A percentile compares a stretch with the other conserved stretches of the same genome.
These are phyloP conservation scores for Obba rivulosa DNA, from an alignment of 768 basidiomycete species.

Conservation along the genomic window DNA sequence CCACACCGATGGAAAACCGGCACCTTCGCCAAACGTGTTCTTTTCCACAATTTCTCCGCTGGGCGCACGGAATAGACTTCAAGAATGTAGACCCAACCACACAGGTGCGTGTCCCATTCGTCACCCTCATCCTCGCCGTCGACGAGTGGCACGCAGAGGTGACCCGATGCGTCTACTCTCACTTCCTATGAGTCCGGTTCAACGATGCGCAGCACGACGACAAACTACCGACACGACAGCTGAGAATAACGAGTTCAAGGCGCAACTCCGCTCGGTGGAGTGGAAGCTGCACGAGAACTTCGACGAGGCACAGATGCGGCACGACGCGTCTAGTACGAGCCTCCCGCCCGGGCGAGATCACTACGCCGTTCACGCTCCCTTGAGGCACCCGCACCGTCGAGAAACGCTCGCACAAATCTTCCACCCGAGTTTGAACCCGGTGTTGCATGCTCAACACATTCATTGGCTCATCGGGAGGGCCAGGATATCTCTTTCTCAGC, in stretches of 20 bases:
- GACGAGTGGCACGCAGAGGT: slow-evolving; percentile 81
- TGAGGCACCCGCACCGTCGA: slow-evolving; percentile 21
- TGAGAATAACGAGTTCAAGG: slow-evolving; percentile 80
- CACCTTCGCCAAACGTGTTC: slow-evolving; percentile 85
- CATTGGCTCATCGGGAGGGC: slow-evolving; percentile 44
- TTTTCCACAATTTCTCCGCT: slow-evolving; percentile 75
- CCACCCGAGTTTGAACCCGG: slow-evolving; percentile 26
- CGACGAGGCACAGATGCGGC: slow-evolving; percentile 87
- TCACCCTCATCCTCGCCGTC: slow-evolving; percentile 78
- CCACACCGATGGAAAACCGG: slow-evolving; percentile 49
- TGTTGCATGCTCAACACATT: slow-evolving; percentile 76
- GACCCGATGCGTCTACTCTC: not conserved
- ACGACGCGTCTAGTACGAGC: slow-evolving; percentile 69
- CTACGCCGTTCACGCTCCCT: slow-evolving; percentile 58
- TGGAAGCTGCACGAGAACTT: slow-evolving; percentile 89
- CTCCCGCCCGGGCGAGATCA: slow-evolving; percentile 66
- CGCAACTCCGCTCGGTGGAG: slow-evolving; percentile 53
- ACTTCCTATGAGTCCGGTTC: too few species aligned
- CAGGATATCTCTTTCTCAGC: slow-evolving; percentile 64
- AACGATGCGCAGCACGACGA: slow-evolving; percentile 54
- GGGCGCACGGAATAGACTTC: slow-evolving; percentile 68
- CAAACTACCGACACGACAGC: slow-evolving; percentile 43
- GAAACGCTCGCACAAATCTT: slow-evolving; percentile 33
- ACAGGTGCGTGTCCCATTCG: slow-evolving; percentile 87
- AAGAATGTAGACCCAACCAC: slow-evolving; percentile 80